These are phyloP conservation scores for Eleusine coracana DNA, from an alignment of 176 grass and related monocot genomes.

Conservation along the genomic window DNA sequence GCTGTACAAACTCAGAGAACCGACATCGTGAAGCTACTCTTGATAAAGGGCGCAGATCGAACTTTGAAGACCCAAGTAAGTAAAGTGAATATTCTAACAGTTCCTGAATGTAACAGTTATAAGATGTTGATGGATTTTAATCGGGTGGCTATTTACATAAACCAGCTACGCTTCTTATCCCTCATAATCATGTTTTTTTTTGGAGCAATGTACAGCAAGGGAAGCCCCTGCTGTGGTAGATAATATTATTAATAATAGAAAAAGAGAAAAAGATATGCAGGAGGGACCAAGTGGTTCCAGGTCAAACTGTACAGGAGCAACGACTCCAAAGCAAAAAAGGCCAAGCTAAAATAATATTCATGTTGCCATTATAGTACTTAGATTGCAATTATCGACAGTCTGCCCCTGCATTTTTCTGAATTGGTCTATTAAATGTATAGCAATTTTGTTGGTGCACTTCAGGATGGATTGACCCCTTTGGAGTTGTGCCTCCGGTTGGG, in stretches of 20 bases:
- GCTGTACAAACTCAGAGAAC: constrained; percentile 90
- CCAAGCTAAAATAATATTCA: neutral
- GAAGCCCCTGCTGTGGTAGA: too few relatives aligned
- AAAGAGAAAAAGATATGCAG: too few relatives aligned
- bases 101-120: constrained; percentile 24
- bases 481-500: constrained; percentile 73
- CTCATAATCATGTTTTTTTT: neutral
- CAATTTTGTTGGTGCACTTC: constrained; percentile 34
- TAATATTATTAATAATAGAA: too few relatives aligned
- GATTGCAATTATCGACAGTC: neutral
- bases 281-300: too few relatives aligned
- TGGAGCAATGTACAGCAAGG: too few relatives aligned
- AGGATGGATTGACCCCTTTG: constrained; percentile 93
- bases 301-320: too few relatives aligned
- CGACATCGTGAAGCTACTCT: constrained; percentile 83
- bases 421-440: neutral
- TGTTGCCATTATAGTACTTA: neutral
- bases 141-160: neutral
- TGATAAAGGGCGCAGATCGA: constrained; percentile 89
- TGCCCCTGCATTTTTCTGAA: neutral
- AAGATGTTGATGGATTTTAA: constrained; percentile 12
- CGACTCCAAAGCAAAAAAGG: too few relatives aligned
- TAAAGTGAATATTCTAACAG: constrained; percentile 27
- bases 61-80: constrained; percentile 83
- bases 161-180: neutral